A percentile compares a stretch with the other conserved stretches of the same genome.
Conservation (phyloP, 2,329 filamentous ascomycete species). For the Juglanconis sp. region DNA sequence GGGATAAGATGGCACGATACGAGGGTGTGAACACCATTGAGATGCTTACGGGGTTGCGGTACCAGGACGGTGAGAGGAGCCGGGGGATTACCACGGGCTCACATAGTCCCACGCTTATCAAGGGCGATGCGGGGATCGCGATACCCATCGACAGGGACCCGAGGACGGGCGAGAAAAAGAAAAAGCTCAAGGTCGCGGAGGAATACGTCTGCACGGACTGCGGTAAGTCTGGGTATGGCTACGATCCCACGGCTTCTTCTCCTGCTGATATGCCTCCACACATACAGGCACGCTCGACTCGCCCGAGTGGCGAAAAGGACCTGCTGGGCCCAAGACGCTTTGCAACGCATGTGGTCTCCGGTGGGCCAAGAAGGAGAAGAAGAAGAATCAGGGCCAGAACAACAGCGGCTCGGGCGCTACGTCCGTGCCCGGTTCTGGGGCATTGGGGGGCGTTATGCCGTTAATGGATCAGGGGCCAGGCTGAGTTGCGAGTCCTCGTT, state of each 20-base stretch:
- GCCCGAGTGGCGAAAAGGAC: slow-evolving; percentile 94
- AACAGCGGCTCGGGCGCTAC: slow-evolving; percentile 7
- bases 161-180: slow-evolving; percentile 74
- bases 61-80: slow-evolving; percentile 84
- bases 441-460: slow-evolving; percentile 3
- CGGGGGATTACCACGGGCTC: slow-evolving; percentile 85
- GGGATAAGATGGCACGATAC: slow-evolving; percentile 81
- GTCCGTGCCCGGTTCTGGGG: neutral
- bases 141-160: slow-evolving; percentile 77
- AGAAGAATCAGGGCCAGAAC: slow-evolving; percentile 35
- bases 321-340: slow-evolving; percentile 86
- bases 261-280: slow-evolving; percentile 12
- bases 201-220: slow-evolving; percentile 97
- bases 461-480: slow-evolving; percentile 12
- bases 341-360: slow-evolving; percentile 89
- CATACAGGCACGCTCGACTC: slow-evolving; percentile 73
- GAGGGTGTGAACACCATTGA: slow-evolving; percentile 86
- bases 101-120: slow-evolving; percentile 74
- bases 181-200: slow-evolving; percentile 77
- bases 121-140: slow-evolving; percentile 81
- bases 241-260: too few relatives aligned
- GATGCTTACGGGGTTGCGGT: slow-evolving; percentile 84
- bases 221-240: slow-evolving; percentile 48
- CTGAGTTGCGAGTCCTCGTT: neutral
- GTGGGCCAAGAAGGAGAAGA: slow-evolving; percentile 82